Percentiles rank a stretch among this genome's conserved stretches.
phyloP scores from a whole-genome alignment of 352 stramenopile genomes.

The Pythium rhizo-oryzae region DNA sequence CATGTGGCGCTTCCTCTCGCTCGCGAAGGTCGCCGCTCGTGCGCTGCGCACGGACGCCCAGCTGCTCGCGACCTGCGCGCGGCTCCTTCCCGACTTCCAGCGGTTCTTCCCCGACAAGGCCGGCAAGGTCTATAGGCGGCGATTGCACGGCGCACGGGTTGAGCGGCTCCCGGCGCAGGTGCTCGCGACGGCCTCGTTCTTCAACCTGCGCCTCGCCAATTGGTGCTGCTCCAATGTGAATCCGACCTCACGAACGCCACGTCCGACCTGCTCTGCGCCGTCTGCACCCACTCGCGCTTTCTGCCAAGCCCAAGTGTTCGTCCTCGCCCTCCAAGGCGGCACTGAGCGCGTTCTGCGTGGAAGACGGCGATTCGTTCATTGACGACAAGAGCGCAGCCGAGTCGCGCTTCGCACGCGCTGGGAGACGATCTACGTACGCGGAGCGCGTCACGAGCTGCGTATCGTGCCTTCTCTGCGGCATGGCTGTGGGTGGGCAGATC shows the following conservation, averaged over 20 bases:
- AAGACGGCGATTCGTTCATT: constrained; percentile 27
- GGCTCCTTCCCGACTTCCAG: constrained; percentile 20
- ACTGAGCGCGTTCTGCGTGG: constrained; percentile 16
- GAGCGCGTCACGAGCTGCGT: background rate
- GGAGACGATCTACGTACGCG: too few species aligned
- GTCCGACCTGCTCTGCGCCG: constrained; percentile 24
- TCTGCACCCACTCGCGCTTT: constrained; percentile 20
- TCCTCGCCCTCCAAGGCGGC: constrained; percentile 13
- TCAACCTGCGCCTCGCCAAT: constrained; percentile 25
- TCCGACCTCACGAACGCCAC: constrained; percentile 3
- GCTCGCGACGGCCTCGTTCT: constrained; percentile 23
- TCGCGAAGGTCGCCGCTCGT: constrained; percentile 15
- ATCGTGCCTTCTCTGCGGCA: background rate
- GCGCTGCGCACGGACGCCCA: constrained; percentile 12
- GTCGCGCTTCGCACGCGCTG: too few species aligned
- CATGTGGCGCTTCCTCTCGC: constrained; percentile 20
- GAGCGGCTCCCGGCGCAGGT: constrained; percentile 7
- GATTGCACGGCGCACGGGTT: background rate
- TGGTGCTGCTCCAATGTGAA: constrained; percentile 33
- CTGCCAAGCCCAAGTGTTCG: constrained; percentile 17
- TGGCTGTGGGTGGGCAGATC: too few species aligned
- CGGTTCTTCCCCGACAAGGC: constrained; percentile 1
- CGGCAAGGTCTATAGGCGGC: constrained; percentile 8
- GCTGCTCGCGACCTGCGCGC: background rate
- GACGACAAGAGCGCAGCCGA: constrained; percentile 20